Base-by-base conservation (phyloP, 1,284 basidiomycete species). In the Sporisorium graminicola region DNA sequence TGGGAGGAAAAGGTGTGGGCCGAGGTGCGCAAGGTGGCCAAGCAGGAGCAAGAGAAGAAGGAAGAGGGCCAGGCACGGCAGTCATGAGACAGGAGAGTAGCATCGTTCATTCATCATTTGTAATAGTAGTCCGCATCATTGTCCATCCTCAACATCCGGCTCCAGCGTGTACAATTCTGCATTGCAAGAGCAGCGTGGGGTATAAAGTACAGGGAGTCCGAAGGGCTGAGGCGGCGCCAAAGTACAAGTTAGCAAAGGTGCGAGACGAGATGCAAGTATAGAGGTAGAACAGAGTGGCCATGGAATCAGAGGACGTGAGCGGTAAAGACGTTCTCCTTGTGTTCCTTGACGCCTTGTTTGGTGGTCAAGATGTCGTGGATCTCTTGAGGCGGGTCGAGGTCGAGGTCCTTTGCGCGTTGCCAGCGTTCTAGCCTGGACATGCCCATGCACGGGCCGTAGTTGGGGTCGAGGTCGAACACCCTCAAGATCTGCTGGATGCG, bases 371-470 rank as follows among this genome's bases (percentile, higher is more conserved):
- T 85, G 6, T 80, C 75, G n/a, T 73, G 59, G 14, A 94, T 93
- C 88, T 94, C 93, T 18, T 87, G 84, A 1, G 95, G 95, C 18
- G 95, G 95, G 58, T 92, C 89, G 24, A 97, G 87, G 7, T 93
- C 94, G 49, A 95, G 88, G 18, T 89, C 89, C 50, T 91, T 85
- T 0, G 95, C 95, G 43, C 95, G 89, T 79, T 96, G 90, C 94
- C 94, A 98, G 35, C 95, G 89, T 73, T 95, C 91, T 26, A 97
- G 87, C 47, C 95, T 90, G 14, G 91, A 90, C 51, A 95, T 89
- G 1, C 94, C 94, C 47, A 93, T 88, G 77, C 92, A 94, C 2
- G 94, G 94, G 0, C 94, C 94, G 82, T 91, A 96, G 66, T 74
- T 65, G 20, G 82, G 77, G 64, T 85, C 76, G 35, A 84, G 63